phyloP scores from a whole-genome alignment of 2,329 filamentous ascomycete species.

The Colletotrichum zoysiae region DNA sequence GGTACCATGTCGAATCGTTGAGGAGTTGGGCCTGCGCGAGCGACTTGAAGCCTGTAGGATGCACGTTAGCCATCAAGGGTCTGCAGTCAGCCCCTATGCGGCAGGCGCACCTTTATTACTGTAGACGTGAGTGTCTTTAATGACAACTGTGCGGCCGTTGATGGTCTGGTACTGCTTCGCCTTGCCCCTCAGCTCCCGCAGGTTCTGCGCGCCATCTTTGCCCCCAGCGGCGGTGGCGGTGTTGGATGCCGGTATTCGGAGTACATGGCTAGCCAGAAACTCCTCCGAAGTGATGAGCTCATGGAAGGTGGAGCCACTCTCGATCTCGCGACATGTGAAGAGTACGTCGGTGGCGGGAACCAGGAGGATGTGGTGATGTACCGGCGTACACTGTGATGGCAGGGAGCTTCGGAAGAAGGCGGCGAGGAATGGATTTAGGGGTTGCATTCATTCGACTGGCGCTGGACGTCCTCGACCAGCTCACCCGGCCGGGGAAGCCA shows the following conservation, averaged over 20 bases:
- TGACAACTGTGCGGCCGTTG: slow-evolving; percentile 92
- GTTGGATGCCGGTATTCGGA: slow-evolving; percentile 75
- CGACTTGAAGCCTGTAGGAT: slow-evolving; percentile 82
- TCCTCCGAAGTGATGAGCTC: slow-evolving; percentile 92
- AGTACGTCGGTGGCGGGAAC: slow-evolving; percentile 95
- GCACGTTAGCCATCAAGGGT: slow-evolving; percentile 22
- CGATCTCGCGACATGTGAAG: slow-evolving; percentile 87
- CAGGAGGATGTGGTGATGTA: slow-evolving; percentile 92
- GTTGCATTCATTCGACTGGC: slow-evolving; percentile 75
- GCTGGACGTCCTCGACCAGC: slow-evolving; percentile 41
- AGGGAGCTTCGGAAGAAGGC: slow-evolving; percentile 98
- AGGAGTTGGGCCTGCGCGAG: slow-evolving; percentile 90
- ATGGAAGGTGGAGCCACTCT: slow-evolving; percentile 80
- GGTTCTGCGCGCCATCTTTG: slow-evolving; percentile 71
- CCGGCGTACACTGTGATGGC: slow-evolving; percentile 89
- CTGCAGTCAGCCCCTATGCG: background rate
- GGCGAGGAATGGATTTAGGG: slow-evolving; percentile 97
- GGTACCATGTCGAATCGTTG: slow-evolving; percentile 87
- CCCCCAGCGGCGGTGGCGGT: slow-evolving; percentile 63
- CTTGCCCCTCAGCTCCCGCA: slow-evolving; percentile 91
- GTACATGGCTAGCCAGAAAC: slow-evolving; percentile 95
- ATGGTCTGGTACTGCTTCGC: slow-evolving; percentile 93
- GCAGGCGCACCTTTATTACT: slow-evolving; percentile 86
- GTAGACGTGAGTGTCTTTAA: slow-evolving; percentile 93
- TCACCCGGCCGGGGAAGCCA: slow-evolving; percentile 40